Conservation (phyloP, 2,329 filamentous ascomycete genomes). For the Verticillium nonalfalfae region DNA sequence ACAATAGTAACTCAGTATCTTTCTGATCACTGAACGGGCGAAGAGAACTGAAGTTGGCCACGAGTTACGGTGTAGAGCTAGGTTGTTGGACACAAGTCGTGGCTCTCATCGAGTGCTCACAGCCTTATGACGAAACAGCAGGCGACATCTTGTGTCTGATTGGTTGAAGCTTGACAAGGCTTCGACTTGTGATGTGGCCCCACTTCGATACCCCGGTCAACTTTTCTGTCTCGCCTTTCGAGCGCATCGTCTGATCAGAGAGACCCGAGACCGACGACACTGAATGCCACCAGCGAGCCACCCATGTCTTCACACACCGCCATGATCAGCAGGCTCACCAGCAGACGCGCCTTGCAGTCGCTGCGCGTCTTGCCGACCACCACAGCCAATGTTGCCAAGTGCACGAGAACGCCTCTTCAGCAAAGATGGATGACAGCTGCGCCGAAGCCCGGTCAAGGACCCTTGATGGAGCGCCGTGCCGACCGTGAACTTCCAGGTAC, state of each 20-base stretch:
- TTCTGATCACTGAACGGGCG: background rate
- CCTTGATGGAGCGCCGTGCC: constrained; percentile 57
- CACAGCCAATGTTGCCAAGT: background rate
- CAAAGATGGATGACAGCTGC: constrained; percentile 46
- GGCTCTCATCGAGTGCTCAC: background rate
- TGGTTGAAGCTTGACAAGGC: background rate
- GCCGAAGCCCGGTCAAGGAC: constrained; percentile 53
- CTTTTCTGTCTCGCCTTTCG: background rate
- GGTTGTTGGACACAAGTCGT: too few species aligned
- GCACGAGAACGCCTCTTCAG: constrained; percentile 16
- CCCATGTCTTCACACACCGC: background rate
- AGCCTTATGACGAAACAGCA: background rate
- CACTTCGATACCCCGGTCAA: background rate
- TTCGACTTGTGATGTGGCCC: background rate
- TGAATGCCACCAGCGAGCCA: background rate
- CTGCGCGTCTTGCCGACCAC: background rate
- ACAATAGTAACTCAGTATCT: too few species aligned
- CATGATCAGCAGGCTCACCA: background rate
- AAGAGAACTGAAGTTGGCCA: background rate
- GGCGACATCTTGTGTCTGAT: background rate
- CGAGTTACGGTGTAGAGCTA: too few species aligned
- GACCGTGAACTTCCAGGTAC: constrained; percentile 62
- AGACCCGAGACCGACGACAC: background rate
- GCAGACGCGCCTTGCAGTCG: background rate
- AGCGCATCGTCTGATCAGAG: constrained; percentile 1